These are phyloP conservation scores for Ganoderma meredithae DNA, from an alignment of 1,284 basidiomycete genomes.

Conservation along the genomic window DNA sequence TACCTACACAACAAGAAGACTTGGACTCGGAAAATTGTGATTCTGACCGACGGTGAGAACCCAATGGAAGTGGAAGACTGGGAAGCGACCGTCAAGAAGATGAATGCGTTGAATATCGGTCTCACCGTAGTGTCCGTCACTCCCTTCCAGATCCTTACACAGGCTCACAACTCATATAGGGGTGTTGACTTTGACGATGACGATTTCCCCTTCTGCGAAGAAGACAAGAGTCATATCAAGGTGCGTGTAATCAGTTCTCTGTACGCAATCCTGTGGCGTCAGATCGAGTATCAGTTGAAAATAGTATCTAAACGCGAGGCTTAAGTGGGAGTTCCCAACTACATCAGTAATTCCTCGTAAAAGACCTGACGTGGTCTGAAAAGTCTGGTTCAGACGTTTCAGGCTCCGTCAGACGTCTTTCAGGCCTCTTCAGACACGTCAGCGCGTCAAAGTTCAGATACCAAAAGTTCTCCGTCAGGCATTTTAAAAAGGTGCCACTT, in stretches of 20 bases:
- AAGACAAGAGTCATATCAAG: constrained; percentile 76
- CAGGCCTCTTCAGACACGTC: background rate
- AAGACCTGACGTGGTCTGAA: background rate
- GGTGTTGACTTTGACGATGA: constrained; percentile 90
- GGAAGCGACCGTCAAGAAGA: constrained; percentile 75
- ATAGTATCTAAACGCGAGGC: too few relatives aligned
- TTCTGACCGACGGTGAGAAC: constrained; percentile 84
- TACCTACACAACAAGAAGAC: constrained; percentile 70
- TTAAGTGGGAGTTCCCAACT: too few relatives aligned
- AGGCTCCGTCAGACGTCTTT: background rate
- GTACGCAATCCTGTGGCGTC: too few relatives aligned
- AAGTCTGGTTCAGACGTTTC: background rate
- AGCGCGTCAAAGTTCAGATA: background rate
- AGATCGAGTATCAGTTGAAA: too few relatives aligned
- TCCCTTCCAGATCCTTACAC: background rate
- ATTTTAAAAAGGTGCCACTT: background rate
- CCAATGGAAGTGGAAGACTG: constrained; percentile 77
- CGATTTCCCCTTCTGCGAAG: constrained; percentile 66
- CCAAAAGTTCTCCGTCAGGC: background rate
- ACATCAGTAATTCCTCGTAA: background rate
- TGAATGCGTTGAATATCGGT: constrained; percentile 64
- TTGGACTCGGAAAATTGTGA: constrained; percentile 83
- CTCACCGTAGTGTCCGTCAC: constrained; percentile 71
- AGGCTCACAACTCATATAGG: constrained; percentile 45
- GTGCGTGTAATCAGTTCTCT: constrained; percentile 46